A percentile compares a stretch with the other conserved stretches of the same genome.
Evolutionary conservation across 495 filamentous ascomycete species (phyloP).

Genomic region (Evernia prunastri): DNA sequence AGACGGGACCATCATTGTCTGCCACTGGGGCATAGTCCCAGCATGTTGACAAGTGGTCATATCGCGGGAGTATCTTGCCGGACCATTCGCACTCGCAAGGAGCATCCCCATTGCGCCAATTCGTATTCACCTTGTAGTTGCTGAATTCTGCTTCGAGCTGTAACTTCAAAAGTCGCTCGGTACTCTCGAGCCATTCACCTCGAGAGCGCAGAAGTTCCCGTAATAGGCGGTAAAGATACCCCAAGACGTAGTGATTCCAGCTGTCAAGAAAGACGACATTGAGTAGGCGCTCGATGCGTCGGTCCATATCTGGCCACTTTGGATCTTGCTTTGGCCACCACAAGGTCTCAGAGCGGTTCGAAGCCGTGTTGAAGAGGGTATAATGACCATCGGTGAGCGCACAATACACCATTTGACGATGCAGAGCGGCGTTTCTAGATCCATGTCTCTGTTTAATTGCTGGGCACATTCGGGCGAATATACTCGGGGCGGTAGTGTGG

Average conservation of each 20-base stretch:
- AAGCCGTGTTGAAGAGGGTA: conserved; percentile 15
- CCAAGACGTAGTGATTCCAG: conserved; percentile 11
- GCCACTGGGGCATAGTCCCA: background rate
- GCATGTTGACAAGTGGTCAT: conserved; percentile 9
- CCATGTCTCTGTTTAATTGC: conserved; percentile 19
- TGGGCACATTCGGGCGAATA: conserved; percentile 13
- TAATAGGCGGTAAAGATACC: conserved; percentile 22
- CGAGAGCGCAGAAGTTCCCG: conserved; percentile 12
- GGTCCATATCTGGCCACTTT: conserved; percentile 19
- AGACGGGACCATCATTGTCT: background rate
- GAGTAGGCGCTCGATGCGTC: conserved; percentile 22
- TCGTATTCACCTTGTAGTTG: conserved; percentile 4
- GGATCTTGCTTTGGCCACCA: conserved; percentile 16
- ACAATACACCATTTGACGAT: conserved; percentile 18
- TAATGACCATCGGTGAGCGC: conserved; percentile 16
- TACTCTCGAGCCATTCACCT: background rate
- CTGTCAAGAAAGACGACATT: conserved; percentile 22
- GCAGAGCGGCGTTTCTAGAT: conserved; percentile 4
- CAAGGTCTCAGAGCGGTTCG: conserved; percentile 3
- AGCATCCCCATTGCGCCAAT: background rate
- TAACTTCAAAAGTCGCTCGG: background rate
- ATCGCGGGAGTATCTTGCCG: background rate
- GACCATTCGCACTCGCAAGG: conserved; percentile 25
- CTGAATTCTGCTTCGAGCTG: conserved; percentile 24
- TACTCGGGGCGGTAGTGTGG: conserved; percentile 13